Evolutionary conservation across 805 yeast genomes (phyloP), one percentile per base, ranked within the genome.

Genomic region (Kuraishia capsulata): DNA sequence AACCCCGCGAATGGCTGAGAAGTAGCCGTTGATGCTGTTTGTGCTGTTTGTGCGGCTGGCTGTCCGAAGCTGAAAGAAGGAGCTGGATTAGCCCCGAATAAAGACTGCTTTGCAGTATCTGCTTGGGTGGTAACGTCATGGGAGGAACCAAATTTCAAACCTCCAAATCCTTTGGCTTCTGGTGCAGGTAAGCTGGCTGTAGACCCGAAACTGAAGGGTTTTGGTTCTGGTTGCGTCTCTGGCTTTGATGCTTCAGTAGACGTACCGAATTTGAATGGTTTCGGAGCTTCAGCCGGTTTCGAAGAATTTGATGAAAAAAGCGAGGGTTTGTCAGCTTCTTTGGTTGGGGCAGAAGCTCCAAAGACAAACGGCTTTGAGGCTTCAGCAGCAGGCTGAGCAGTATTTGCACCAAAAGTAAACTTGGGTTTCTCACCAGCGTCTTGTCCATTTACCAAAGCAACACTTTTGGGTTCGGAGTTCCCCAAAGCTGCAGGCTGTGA

Each of bases 211-310:
- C 23, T 32, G 8, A 20, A 17, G 8, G 20, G 20, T 17, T 32
- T 19, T 32, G n/a, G n/a, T n/a, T n/a, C n/a, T n/a, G n/a, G n/a
- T n/a, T n/a, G n/a, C 6, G 37, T 19, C 28, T 35, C 20, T n/a
- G 19, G 5, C 21, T 13, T 24, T 24, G 21, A 8, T 35, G 19
- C 20, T 3, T 23, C 37, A 3, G 14, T 16, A 9, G 37, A 11
- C 3, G 43, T 11, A 8, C 49, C 50, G 37, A 49, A 49, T 4
- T 37, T 16, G 36, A 48, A 42, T 5, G 44, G 35, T 29, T 3
- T 20, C 10, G 37, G 16, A 25, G 35, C 43, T 4, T 33, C 37
- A 9, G 37, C 20, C 6, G 30, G 32, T 4, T 23, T 18, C 10
- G 36, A n/a, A 21, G 33, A 25, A 5, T 38, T n/a, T 13, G 30